Conservation (phyloP, 768 basidiomycete species). For the Kwoniella sp. region DNA sequence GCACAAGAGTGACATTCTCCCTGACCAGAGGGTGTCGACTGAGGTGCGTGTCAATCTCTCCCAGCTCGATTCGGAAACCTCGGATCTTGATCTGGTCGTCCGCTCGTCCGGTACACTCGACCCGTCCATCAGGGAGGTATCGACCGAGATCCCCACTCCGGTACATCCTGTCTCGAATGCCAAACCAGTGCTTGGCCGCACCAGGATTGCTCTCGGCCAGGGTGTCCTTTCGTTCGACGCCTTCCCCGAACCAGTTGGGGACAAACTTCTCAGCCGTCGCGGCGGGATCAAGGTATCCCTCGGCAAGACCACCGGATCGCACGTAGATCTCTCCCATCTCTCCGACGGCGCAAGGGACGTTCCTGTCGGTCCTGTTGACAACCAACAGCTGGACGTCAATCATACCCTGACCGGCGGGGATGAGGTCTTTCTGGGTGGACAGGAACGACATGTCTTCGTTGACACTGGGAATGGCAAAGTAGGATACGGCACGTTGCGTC, state of each 20-base stretch:
- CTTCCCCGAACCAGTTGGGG: conserved; percentile 76
- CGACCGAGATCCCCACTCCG: conserved; percentile 93
- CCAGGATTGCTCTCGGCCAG: conserved; percentile 55
- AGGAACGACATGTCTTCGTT: conserved; percentile 82
- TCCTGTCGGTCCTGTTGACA: conserved; percentile 82
- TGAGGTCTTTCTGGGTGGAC: conserved; percentile 89
- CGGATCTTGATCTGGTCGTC: conserved; percentile 99
- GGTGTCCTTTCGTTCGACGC: conserved; percentile 62
- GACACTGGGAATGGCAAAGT: conserved; percentile 85
- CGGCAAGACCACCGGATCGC: conserved; percentile 88
- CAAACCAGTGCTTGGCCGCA: conserved; percentile 83
- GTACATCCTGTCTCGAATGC: conserved; percentile 95
- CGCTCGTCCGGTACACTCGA: conserved; percentile 94
- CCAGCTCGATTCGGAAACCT: conserved; percentile 96
- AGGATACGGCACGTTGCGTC: conserved; percentile 97
- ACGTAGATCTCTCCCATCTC: conserved; percentile 99
- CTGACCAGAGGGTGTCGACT: conserved; percentile 86
- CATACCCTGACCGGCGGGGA: conserved; percentile 97
- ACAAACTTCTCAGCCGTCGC: conserved; percentile 90
- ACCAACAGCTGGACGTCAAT: conserved; percentile 94
- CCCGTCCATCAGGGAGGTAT: conserved; percentile 83
- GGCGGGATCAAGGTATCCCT: conserved; percentile 81
- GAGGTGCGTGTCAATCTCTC: conserved; percentile 94
- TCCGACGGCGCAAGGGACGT: conserved; percentile 82
- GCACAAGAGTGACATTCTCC: conserved; percentile 96